phyloP scores from a whole-genome alignment of 345 rosid species.

The Gossypium raimondii region DNA sequence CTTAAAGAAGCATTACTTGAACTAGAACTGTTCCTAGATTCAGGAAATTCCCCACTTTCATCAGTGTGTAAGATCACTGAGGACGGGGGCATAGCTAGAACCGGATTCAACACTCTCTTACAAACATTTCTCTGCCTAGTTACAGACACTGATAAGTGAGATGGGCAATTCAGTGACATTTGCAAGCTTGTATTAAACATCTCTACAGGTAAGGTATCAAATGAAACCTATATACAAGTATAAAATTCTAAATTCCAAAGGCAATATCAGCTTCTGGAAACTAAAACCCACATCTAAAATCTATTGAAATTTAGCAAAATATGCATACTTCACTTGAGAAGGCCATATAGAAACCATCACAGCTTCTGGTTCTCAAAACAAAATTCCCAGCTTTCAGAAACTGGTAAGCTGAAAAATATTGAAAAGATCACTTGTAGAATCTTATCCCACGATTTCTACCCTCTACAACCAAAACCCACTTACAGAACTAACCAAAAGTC shows the following conservation, averaged over 20 bases:
- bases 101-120: slow-evolving; percentile 38
- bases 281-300: neutral
- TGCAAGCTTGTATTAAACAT: slow-evolving; percentile 47
- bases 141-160: slow-evolving; percentile 26
- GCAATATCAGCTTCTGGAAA: slow-evolving; percentile 6
- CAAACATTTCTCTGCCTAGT: slow-evolving; percentile 24
- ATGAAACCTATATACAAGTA: slow-evolving; percentile 10
- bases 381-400: slow-evolving; percentile 10
- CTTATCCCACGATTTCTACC: slow-evolving; percentile 5
- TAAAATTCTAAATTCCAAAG: slow-evolving; percentile 17
- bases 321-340: neutral
- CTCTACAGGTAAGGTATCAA: slow-evolving; percentile 11
- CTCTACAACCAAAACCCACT: neutral
- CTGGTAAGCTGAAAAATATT: too few species aligned
- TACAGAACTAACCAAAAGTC: neutral
- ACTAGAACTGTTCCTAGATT: slow-evolving; percentile 38
- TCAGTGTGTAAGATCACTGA: slow-evolving; percentile 46
- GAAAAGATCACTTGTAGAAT: too few species aligned
- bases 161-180: slow-evolving; percentile 40
- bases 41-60: slow-evolving; percentile 45
- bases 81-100: slow-evolving; percentile 46
- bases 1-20: slow-evolving; percentile 22
- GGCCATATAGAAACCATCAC: neutral
- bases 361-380: neutral
- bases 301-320: neutral